Base-by-base conservation (phyloP, 345 rosid genomes). In the Ricinus communis region DNA sequence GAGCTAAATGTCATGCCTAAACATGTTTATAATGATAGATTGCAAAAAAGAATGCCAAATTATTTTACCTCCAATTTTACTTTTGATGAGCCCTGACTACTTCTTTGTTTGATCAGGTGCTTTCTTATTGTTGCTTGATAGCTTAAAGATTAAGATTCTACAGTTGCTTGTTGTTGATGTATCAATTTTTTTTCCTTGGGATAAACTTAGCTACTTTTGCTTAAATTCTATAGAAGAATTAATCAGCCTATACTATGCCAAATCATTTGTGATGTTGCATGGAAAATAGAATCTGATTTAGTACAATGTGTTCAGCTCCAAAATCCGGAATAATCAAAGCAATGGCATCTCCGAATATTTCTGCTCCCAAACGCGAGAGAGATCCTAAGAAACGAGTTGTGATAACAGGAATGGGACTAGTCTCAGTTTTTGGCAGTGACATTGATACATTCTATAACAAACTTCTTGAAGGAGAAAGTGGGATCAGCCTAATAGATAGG, bases 381-480 rank as follows among this genome's bases (percentile, higher is more conserved):
- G 82, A 88, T 70, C 87, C 93, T 8, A 82, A 75, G 41, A 88
- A 83, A 58, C 62, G 89, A 45, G 70, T 84, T 31, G 91, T 87
- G 19, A 80, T 89, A 52, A 85, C 94, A 10, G 94, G 91, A 67
- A 85, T 85, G 91, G 94, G 90, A 2, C 75, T 88, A 7, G 86
- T 86, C 22, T 88, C 89, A 1, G 89, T 77, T 41, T 85, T 87
- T 67, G 93, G 90, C 15, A 79, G 28, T 12, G 82, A 85, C 68
- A 38, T 80, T 25, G 85, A 85, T 46, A 66, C 67, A 7, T 85
- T 73, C 77, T 86, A 86, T 68, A 72, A 65, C 56, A 89, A 78
- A 59, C 91, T 89, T 56, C 85, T 87, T 0, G 88, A 83, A 30
- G 94, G 91, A 60, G 83, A 83, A 81, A 87, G 94, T 66, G 91